Evolutionary conservation across 768 basidiomycete species (phyloP).

Genomic region (Omphalotus guepiniiformis): DNA sequence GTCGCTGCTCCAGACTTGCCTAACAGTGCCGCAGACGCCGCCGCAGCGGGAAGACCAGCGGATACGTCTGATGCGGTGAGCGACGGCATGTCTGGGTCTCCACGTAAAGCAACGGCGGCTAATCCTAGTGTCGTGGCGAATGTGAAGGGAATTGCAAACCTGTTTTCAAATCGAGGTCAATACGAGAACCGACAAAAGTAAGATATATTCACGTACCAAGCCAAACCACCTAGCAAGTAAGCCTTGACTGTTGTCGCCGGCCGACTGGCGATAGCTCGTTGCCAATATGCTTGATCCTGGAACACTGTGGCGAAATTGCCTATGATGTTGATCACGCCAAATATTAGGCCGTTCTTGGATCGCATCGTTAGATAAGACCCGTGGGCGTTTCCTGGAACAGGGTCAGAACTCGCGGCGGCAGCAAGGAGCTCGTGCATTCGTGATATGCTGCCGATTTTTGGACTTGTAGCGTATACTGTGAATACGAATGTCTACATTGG

Average conservation of each 20-base stretch:
- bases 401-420: conserved; percentile 46
- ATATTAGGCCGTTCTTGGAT: conserved; percentile 72
- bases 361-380: conserved; percentile 85
- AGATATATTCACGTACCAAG: conserved; percentile 51
- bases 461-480: conserved; percentile 76
- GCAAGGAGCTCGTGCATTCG: conserved; percentile 79
- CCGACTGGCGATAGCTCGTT: conserved; percentile 83
- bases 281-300: conserved; percentile 77
- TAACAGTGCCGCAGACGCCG: conserved; percentile 78
- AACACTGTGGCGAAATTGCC: conserved; percentile 75
- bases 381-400: conserved; percentile 77
- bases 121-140: conserved; percentile 88
- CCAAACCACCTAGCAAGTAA: conserved; percentile 83
- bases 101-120: conserved; percentile 76
- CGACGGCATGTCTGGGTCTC: conserved; percentile 48
- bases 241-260: conserved; percentile 88
- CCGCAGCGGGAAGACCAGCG: conserved; percentile 83
- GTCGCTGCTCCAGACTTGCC: conserved; percentile 78
- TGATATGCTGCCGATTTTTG: conserved; percentile 72
- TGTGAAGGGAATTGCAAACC: conserved; percentile 83
- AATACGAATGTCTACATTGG: conserved; percentile 46
- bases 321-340: conserved; percentile 84
- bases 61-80: conserved; percentile 62
- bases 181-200: neutral
- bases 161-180: conserved; percentile 14